A percentile compares a stretch with the other conserved stretches of the same genome.
phyloP scores from a whole-genome alignment of 2,329 filamentous ascomycete genomes.

The Apiospora hydei region DNA sequence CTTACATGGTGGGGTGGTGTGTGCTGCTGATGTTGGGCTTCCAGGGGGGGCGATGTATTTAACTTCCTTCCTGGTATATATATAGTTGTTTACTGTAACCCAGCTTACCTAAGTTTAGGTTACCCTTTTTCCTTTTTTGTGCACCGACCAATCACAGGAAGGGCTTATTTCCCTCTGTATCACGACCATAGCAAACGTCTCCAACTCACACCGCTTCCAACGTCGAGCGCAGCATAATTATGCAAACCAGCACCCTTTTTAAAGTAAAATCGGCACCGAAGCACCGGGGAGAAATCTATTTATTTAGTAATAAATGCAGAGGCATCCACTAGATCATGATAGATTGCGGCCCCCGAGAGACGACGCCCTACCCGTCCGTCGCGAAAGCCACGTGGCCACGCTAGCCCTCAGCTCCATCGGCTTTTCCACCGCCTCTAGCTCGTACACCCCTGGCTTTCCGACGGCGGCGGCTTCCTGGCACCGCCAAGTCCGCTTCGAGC shows the following conservation, averaged over 20 bases:
- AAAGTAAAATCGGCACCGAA: neutral
- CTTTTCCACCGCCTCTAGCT: neutral
- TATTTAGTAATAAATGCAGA: neutral
- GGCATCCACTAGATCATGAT: neutral
- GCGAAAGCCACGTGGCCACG: slow-evolving; percentile 7
- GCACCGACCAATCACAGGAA: neutral
- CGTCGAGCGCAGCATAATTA: neutral
- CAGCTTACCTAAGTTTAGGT: slow-evolving; percentile 7
- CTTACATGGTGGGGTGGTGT: neutral
- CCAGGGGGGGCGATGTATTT: neutral
- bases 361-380: neutral
- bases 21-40: neutral
- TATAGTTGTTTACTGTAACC: neutral
- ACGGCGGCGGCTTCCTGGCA: neutral
- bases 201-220: neutral
- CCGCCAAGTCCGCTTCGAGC: slow-evolving; percentile 7
- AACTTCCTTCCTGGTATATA: neutral
- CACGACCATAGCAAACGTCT: neutral
- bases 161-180: neutral
- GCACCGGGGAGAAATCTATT: neutral
- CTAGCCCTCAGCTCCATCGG: neutral
- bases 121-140: neutral
- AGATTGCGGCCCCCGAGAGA: neutral
- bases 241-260: neutral
- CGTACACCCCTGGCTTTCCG: neutral